These are phyloP conservation scores for Candida sojae DNA, from an alignment of 1,139 yeast species.

Conservation along the genomic window DNA sequence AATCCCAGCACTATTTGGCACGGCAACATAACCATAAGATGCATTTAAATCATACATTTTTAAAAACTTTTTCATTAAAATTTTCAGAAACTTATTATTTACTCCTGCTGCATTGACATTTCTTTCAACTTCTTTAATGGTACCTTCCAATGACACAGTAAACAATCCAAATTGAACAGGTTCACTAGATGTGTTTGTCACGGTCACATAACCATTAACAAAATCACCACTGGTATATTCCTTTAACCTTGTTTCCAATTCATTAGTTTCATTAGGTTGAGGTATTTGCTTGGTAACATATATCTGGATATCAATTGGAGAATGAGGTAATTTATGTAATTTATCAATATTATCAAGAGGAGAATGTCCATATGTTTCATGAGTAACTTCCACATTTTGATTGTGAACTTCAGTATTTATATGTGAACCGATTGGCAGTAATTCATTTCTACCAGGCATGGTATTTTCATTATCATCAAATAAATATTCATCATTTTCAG, in stretches of 20 bases:
- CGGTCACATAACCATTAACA: slow-evolving; percentile 39
- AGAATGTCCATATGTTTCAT: slow-evolving; percentile 40
- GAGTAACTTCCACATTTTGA: slow-evolving; percentile 22
- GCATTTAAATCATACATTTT: slow-evolving; percentile 53
- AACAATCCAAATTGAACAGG: slow-evolving; percentile 48
- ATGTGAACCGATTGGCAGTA: slow-evolving; percentile 6
- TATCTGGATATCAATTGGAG: slow-evolving; percentile 46
- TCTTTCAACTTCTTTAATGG: slow-evolving; percentile 38
- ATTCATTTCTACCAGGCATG: background rate
- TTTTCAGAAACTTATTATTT: slow-evolving; percentile 25
- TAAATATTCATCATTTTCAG: slow-evolving; percentile 23
- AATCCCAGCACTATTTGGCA: slow-evolving; percentile 54
- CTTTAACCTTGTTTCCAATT: slow-evolving; percentile 44
- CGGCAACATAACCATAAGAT: slow-evolving; percentile 41
- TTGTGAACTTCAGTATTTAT: slow-evolving; percentile 14
- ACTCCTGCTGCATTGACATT: slow-evolving; percentile 17
- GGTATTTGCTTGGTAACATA: slow-evolving; percentile 46
- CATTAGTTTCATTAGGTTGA: slow-evolving; percentile 33
- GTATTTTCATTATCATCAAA: slow-evolving; percentile 23
- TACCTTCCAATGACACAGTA: slow-evolving; percentile 50
- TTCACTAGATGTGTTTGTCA: slow-evolving; percentile 38
- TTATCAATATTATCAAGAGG: slow-evolving; percentile 48
- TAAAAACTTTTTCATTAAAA: slow-evolving; percentile 44
- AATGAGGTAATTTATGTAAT: slow-evolving; percentile 32
- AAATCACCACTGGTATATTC: slow-evolving; percentile 46